Evolutionary conservation across 1,284 basidiomycete genomes (phyloP), one percentile per base, ranked within the genome.

Genomic region (Cryptococcus sp.): DNA sequence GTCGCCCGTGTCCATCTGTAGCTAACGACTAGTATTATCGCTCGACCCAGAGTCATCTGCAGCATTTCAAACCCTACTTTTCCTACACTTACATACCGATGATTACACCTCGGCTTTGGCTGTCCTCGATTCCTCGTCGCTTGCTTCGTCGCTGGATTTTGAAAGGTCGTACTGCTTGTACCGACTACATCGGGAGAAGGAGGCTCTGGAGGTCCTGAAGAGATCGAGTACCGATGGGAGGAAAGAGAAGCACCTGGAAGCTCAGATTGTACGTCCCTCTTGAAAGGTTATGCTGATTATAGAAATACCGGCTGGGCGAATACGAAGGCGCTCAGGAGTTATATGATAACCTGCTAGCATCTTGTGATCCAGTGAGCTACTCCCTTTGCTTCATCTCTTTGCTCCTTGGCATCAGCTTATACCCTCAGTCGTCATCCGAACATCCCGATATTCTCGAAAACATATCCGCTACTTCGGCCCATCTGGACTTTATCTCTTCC

Each of bases 401-500:
- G 32, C 13, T 39, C 10, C n/a, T 47, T 7, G 19, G 13, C 1
- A 43, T 7, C 10, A 14, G 49, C 48, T 63, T 45, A 57, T n/a
- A 16, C 19, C 22, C 18, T 13, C 66, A 90, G 87, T 77, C 84
- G 59, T 85, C 88, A n/a, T 85, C 91, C 64, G 90, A 92, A 76
- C 82, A 88, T 66, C 82, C 85, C 7, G 90, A 92, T 67, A 84
- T 92, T 64, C 78, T 86, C 46, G 88, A 83, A 53, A 92, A 92
- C 73, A 81, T 91, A 52, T 78, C 82, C 44, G 87, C 89, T 1
- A 81, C 88, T 0, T 83, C 88, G 66, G 79, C 80, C 53, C 87
- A 91, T 68, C 81, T 88, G 52, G 85, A 88, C 64, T 92, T 92
- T 76, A 81, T 89, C 68, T 81, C 80, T 60, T 79, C 81, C 37